phyloP scores from a whole-genome alignment of 2,329 filamentous ascomycete species.

The Colletotrichum camelliae region DNA sequence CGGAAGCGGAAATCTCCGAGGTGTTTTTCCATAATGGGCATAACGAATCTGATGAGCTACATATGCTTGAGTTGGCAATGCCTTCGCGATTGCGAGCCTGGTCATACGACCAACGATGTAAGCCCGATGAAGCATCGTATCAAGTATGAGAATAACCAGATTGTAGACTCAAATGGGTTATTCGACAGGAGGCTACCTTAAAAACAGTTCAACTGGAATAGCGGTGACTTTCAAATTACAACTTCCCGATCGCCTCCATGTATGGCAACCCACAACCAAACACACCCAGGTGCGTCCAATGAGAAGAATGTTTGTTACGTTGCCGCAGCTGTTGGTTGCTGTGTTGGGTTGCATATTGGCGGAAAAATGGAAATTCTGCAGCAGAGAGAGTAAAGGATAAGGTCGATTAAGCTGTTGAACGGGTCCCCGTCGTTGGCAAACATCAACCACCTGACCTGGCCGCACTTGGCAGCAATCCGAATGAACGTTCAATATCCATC shows the following conservation, averaged over 20 bases:
- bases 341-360: background rate
- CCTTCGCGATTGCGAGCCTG: background rate
- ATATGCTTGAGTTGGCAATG: background rate
- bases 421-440: background rate
- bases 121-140: background rate
- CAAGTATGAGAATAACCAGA: background rate
- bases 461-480: no score
- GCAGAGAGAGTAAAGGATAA: background rate
- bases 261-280: background rate
- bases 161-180: background rate
- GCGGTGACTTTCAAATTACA: background rate
- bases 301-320: background rate
- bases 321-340: background rate
- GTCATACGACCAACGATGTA: background rate
- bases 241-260: background rate
- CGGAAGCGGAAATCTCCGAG: rapidly evolving
- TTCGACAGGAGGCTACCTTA: background rate
- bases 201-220: background rate
- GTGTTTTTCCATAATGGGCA: background rate
- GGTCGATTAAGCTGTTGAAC: background rate
- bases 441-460: background rate
- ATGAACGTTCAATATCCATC: background rate
- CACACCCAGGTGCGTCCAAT: background rate
- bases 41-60: background rate
- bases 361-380: background rate